Evolutionary conservation across 371 early-diverging fungal species (phyloP), one percentile per base, ranked within the genome.

Genomic region (Zancudomyces culisetae): DNA sequence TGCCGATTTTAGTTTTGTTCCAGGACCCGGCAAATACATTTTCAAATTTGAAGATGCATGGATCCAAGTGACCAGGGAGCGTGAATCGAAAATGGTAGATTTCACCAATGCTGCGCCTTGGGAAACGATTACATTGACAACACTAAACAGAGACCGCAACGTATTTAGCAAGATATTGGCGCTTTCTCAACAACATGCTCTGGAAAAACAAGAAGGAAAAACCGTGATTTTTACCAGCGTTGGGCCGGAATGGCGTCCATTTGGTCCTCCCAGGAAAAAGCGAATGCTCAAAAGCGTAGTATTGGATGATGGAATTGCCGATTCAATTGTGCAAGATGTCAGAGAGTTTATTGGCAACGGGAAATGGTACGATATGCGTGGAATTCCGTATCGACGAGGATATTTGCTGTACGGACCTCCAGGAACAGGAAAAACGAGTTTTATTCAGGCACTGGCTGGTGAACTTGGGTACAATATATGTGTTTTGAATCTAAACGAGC

Each of bases 381-480:
- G 90, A 4, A 95, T 97, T 43, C 98, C 98, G 1, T 95, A 96
- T 63, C 74, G 98, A 35, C 73, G 99, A 29, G 99, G 99, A 1
- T 98, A 98, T 64, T 64, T 98, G 49, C 73, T 99, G 1, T 83
- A 96, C 66, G 99, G 99, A 1, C 94, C 96, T 26, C 99, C 99
- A 0, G 99, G 99, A 13, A 90, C 90, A 22, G 99, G 99, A 22
- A 99, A 99, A 64, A 93, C 91, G 39, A 81, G 85, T 53, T 98
- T 94, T 60, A 98, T 98, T 45, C 94, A 91, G 66, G 95, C 98
- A 3, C 76, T 99, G 47, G 98, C 98, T 56, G 98, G 92, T 53
- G 86, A 89, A 53, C 75, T 88, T 49, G 95, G 83, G 62, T 97
- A 87, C 76, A 98, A 93, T 69, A 98, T 96, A 51, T 98, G 87